These are phyloP conservation scores for Trichosporon sp. DNA, from an alignment of 1,284 basidiomycete genomes.

Conservation along the genomic window DNA sequence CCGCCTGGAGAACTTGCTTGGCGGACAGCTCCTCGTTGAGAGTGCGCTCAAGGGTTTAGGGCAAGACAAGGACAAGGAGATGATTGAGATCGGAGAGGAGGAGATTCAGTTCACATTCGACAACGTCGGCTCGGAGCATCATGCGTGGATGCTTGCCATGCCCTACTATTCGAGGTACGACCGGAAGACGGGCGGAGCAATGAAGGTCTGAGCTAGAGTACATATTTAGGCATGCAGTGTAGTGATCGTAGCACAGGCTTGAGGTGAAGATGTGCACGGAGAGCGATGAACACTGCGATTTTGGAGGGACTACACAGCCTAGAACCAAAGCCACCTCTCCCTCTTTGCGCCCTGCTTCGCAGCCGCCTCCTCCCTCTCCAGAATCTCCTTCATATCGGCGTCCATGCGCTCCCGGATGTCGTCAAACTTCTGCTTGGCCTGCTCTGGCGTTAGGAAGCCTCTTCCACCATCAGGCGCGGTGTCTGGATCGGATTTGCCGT, in stretches of 20 bases:
- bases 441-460: slow-evolving; percentile 1
- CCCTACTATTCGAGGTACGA: slow-evolving; percentile 22
- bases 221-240: background rate
- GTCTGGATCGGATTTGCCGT: slow-evolving; percentile 4
- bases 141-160: slow-evolving; percentile 30
- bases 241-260: background rate
- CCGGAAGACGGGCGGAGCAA: slow-evolving; percentile 9
- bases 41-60: slow-evolving; percentile 18
- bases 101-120: slow-evolving; percentile 29
- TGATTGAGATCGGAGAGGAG: slow-evolving; percentile 24
- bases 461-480: slow-evolving; percentile 9
- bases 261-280: background rate
- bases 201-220: background rate
- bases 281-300: too few relatives aligned
- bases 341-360: background rate
- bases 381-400: background rate
- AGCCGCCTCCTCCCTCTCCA: background rate
- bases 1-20: slow-evolving; percentile 24
- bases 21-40: slow-evolving; percentile 25
- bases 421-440: background rate
- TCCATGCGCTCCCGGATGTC: background rate
- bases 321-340: background rate
- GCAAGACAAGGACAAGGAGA: slow-evolving; percentile 16
- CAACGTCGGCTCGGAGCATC: slow-evolving; percentile 26
- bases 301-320: too few relatives aligned